Evolutionary conservation across 495 filamentous ascomycete genomes (phyloP).

Genomic region (Tuber microsphaerosporum): DNA sequence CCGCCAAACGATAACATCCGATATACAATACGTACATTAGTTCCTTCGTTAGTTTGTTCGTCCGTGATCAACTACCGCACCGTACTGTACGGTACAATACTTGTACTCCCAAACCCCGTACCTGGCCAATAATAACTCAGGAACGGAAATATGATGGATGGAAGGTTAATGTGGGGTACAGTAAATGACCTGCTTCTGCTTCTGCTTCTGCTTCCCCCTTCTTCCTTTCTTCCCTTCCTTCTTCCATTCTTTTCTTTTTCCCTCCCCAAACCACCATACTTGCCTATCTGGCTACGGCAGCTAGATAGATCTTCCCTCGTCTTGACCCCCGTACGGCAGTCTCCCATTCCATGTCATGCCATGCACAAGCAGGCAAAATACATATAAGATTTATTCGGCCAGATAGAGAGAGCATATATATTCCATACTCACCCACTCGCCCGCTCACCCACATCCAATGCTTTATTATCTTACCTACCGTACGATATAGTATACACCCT

Average conservation of each 20-base stretch:
- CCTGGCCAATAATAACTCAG: not conserved
- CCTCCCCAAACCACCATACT: not conserved
- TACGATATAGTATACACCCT: not conserved
- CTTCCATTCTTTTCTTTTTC: not conserved
- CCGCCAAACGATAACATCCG: constrained; percentile 1
- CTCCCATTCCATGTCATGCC: constrained; percentile 1
- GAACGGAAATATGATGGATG: not conserved
- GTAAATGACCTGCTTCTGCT: constrained; percentile 1
- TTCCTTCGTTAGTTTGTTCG: not conserved
- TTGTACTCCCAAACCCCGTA: not conserved
- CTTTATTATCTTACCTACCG: not conserved
- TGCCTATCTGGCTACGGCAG: not conserved
- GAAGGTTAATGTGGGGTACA: not conserved
- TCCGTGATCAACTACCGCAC: not conserved
- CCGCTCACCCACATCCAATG: not conserved
- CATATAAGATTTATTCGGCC: not conserved
- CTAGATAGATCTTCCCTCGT: not conserved
- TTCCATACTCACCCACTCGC: not conserved
- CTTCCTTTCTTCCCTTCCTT: not conserved
- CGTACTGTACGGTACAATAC: not conserved
- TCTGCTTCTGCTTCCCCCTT: not conserved
- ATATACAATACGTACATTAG: not conserved
- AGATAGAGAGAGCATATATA: constrained; percentile 1
- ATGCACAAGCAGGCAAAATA: not conserved
- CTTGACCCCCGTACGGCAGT: not conserved